A percentile compares a stretch with the other conserved stretches of the same genome.
These are phyloP conservation scores for Penicillium chermesinum DNA, from an alignment of 495 filamentous ascomycete genomes.

Conservation along the genomic window DNA sequence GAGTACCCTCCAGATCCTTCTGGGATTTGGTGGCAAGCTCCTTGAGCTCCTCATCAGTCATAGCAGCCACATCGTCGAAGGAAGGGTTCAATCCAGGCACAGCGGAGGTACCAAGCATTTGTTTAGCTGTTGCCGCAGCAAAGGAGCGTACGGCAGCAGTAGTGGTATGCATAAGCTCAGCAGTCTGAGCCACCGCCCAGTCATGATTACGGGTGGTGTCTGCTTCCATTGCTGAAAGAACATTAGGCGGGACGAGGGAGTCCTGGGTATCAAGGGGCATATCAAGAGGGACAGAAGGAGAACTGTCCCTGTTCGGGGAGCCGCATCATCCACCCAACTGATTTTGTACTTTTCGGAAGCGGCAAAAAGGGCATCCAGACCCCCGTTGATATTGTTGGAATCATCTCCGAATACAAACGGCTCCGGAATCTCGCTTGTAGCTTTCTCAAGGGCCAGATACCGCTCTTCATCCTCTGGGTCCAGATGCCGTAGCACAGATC, in stretches of 20 bases:
- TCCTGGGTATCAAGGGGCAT: conserved; percentile 20
- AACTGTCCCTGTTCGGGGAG: conserved; percentile 19
- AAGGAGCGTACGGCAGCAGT: conserved; percentile 41
- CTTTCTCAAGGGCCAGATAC: conserved; percentile 68
- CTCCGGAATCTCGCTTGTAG: conserved; percentile 35
- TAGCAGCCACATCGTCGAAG: conserved; percentile 38
- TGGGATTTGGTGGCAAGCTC: conserved; percentile 33
- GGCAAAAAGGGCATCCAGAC: conserved; percentile 40
- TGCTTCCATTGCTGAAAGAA: conserved; percentile 41
- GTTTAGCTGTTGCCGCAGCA: conserved; percentile 38
- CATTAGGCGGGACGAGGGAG: conserved; percentile 31
- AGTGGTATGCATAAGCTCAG: conserved; percentile 39
- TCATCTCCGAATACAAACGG: conserved; percentile 34
- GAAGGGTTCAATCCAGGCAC: conserved; percentile 30
- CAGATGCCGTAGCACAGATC: conserved; percentile 71
- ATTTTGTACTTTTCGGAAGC: conserved; percentile 41
- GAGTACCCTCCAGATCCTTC: conserved; percentile 38
- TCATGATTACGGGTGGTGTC: conserved; percentile 41
- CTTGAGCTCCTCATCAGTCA: conserved; percentile 41
- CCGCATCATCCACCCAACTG: conserved; percentile 37
- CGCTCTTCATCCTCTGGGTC: conserved; percentile 69
- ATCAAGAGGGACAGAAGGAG: conserved; percentile 22
- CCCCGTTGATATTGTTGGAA: conserved; percentile 37
- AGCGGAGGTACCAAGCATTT: conserved; percentile 36
- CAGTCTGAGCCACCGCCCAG: conserved; percentile 42